Percentiles rank a stretch among this genome's conserved stretches.
Conservation (phyloP, 1,139 yeast genomes). For the Geotrichum histeridarum region DNA sequence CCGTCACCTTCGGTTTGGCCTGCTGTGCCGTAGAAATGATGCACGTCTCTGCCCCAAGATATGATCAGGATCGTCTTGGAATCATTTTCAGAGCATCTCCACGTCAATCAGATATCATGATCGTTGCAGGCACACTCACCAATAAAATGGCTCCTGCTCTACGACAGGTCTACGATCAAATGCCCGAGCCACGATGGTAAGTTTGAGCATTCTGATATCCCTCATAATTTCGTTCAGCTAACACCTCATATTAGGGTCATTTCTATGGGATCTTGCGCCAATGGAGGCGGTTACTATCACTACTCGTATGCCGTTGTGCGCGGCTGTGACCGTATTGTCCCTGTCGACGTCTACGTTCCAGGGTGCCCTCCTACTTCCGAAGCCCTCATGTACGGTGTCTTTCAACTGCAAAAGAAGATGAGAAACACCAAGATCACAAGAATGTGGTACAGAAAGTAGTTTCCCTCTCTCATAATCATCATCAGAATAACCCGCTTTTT, state of each 20-base stretch:
- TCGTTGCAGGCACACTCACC: conserved; percentile 88
- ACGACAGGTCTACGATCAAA: conserved; percentile 89
- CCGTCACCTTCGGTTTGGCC: conserved; percentile 86
- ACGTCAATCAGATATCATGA: conserved; percentile 89
- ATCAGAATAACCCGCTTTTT: not conserved
- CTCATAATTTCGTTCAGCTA: not conserved
- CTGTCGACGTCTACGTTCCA: conserved; percentile 90
- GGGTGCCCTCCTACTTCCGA: conserved; percentile 93
- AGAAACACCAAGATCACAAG: conserved; percentile 74
- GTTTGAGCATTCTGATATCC: not conserved
- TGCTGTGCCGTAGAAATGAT: conserved; percentile 95
- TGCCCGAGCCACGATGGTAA: conserved; percentile 82
- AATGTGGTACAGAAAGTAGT: conserved; percentile 74
- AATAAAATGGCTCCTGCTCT: conserved; percentile 93
- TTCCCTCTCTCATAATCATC: not conserved
- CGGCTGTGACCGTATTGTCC: conserved; percentile 84
- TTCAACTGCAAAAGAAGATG: conserved; percentile 87
- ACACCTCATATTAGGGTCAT: conserved; percentile 45
- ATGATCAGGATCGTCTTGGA: conserved; percentile 90
- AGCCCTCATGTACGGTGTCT: conserved; percentile 86
- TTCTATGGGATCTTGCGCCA: conserved; percentile 93
- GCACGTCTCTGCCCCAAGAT: conserved; percentile 89
- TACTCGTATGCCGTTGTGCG: conserved; percentile 84
- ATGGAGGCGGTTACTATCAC: conserved; percentile 92
- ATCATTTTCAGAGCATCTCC: conserved; percentile 93